phyloP scores from a whole-genome alignment of 257 asterid species.

The Handroanthus guayacan region DNA sequence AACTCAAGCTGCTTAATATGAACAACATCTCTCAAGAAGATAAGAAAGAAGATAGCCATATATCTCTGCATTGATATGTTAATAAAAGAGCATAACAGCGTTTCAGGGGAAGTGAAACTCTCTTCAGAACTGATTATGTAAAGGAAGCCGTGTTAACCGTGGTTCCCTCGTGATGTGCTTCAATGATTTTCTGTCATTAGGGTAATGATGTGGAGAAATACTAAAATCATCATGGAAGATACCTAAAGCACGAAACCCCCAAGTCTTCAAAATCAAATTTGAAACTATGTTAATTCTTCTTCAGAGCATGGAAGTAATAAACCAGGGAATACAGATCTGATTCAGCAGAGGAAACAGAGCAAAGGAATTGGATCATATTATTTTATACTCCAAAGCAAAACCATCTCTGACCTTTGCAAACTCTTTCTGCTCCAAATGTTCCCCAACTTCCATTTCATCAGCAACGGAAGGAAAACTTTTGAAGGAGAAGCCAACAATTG shows the following conservation, averaged over 20 bases:
- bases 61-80: neutral
- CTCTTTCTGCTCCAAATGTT: neutral
- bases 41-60: neutral
- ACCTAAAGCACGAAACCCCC: neutral
- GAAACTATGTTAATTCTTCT: neutral
- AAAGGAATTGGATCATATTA: neutral
- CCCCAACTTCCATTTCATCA: conserved; percentile 10
- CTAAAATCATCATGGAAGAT: neutral
- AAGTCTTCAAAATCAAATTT: neutral
- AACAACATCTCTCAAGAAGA: neutral
- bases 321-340: neutral
- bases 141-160: neutral
- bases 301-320: neutral
- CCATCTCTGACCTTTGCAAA: conserved; percentile 1
- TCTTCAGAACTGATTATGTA: neutral
- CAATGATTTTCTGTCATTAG: neutral
- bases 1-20: neutral
- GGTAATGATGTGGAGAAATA: neutral
- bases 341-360: too few relatives aligned
- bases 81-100: neutral
- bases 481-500: too few relatives aligned
- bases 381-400: neutral
- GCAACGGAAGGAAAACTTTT: neutral
- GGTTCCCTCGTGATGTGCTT: neutral
- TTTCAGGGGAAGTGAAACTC: neutral